Evolutionary conservation across 306 rosid species (phyloP).

Genomic region (Medicago truncatula): MtrunA17r5.0-ANR NC_053049.1:31932501-31933000

Average conservation of each 20-base stretch:
- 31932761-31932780: neutral
- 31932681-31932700: conserved; percentile 72
- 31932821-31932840: neutral
- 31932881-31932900: conserved; percentile 75
- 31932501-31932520: conserved; percentile 87
- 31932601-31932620: neutral
- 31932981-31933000: conserved; percentile 3
- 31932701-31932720: conserved; percentile 80
- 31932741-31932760: conserved; percentile 32
- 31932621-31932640: conserved; percentile 55
- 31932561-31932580: neutral
- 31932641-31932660: conserved; percentile 69
- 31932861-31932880: conserved; percentile 46
- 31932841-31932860: conserved; percentile 8
- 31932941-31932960: conserved; percentile 59
- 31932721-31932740: conserved; percentile 73
- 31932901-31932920: conserved; percentile 85
- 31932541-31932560: conserved; percentile 15
- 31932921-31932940: conserved; percentile 83
- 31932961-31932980: conserved; percentile 41
- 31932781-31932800: too few relatives aligned
- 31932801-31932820: neutral
- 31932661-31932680: conserved; percentile 84
- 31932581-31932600: neutral
- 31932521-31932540: conserved; percentile 87